Conservation (phyloP, 805 yeast genomes). For the Metschnikowia santaceciliae region DNA sequence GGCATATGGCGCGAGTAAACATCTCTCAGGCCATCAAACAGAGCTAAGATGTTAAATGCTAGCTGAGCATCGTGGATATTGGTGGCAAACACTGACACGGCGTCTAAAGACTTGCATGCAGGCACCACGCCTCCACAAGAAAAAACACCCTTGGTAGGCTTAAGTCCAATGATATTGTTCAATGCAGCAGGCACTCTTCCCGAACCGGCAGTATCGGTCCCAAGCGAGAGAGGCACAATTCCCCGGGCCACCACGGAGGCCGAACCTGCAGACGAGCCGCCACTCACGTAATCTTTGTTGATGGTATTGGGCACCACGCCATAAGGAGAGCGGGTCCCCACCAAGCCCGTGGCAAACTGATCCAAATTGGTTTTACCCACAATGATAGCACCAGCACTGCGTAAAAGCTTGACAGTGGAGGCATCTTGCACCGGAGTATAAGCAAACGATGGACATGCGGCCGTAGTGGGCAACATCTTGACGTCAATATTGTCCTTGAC, state of each 20-base stretch:
- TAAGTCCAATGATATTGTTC: conserved; percentile 86
- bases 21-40: conserved; percentile 63
- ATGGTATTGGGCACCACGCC: conserved; percentile 85
- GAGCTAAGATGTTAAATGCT: conserved; percentile 65
- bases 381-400: conserved; percentile 88
- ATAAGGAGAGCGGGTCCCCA: conserved; percentile 92
- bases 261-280: conserved; percentile 97
- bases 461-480: conserved; percentile 78
- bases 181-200: conserved; percentile 97
- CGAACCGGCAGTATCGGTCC: conserved; percentile 98
- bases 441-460: conserved; percentile 86
- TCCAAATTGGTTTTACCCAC: conserved; percentile 94
- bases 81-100: conserved; percentile 81
- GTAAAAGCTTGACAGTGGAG: conserved; percentile 65
- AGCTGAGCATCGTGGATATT: conserved; percentile 80
- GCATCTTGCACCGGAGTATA: conserved; percentile 72
- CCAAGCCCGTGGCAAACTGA: conserved; percentile 96
- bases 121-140: conserved; percentile 94
- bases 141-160: conserved; percentile 87
- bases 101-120: conserved; percentile 91
- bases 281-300: conserved; percentile 73
- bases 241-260: conserved; percentile 89
- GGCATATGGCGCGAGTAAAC: conserved; percentile 82
- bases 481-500: conserved; percentile 94
- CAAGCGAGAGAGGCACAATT: conserved; percentile 80